Evolutionary conservation across 2,329 filamentous ascomycete species (phyloP).

Genomic region (Sarocladium oryzae): DNA sequence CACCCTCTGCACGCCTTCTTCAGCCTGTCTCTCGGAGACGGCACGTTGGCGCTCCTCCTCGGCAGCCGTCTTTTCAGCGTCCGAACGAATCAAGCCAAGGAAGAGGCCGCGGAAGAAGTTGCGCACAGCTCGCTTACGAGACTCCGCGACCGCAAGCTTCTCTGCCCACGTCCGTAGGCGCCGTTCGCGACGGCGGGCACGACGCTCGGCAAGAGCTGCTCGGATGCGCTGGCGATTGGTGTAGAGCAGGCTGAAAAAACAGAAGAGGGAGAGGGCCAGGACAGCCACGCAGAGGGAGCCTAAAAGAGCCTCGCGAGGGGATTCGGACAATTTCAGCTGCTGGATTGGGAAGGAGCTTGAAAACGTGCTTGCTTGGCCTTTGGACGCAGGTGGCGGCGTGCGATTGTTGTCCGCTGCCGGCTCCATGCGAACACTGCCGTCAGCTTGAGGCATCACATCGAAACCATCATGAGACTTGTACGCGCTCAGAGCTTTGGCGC

Average conservation of each 20-base stretch:
- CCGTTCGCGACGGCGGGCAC: conserved; percentile 12
- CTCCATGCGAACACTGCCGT: too few relatives aligned
- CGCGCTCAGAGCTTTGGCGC: not conserved
- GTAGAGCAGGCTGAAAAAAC: conserved; percentile 18
- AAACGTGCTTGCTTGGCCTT: too few relatives aligned
- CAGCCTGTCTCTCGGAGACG: conserved; percentile 8
- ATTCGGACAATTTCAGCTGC: not conserved
- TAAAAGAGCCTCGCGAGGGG: not conserved
- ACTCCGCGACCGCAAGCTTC: conserved; percentile 19
- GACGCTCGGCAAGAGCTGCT: conserved; percentile 12
- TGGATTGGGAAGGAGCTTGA: not conserved
- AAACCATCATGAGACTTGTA: not conserved
- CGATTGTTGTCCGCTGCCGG: too few relatives aligned
- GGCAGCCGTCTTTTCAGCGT: conserved; percentile 27
- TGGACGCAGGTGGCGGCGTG: too few relatives aligned
- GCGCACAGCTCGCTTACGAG: conserved; percentile 18
- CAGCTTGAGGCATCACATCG: not conserved
- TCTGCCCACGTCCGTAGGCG: conserved; percentile 9
- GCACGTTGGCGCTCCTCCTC: conserved; percentile 21
- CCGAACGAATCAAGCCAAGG: conserved; percentile 19
- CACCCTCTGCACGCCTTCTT: conserved; percentile 10
- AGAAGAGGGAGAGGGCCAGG: conserved; percentile 20
- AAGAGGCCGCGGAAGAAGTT: conserved; percentile 25
- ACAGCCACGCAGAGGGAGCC: conserved; percentile 13
- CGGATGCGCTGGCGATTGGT: conserved; percentile 18